Base-by-base conservation (phyloP, 345 rosid genomes). In the Anastatica hierochuntica region DNA sequence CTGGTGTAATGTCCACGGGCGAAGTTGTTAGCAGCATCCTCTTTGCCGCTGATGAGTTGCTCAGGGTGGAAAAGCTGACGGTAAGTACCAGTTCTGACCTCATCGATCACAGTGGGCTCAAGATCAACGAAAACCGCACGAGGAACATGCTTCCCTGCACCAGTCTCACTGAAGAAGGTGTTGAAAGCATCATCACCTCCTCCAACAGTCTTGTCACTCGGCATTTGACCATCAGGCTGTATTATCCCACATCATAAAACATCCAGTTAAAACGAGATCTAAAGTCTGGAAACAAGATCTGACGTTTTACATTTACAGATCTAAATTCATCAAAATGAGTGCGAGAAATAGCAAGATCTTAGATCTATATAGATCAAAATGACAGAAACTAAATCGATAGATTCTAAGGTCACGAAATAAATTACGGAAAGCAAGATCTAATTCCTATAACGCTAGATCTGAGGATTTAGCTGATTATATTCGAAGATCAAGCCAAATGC, bases 1-100 rank as follows among this genome's bases (percentile, higher is more conserved):
- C 96, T 84, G 34, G 89, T 84, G 64, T 87, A 87, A 69, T 87
- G 96, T 38, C 96, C 94, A 71, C 96, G 82, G 43, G 96, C 94
- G 71, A 84, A 87, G 75, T 87, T 84, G 70, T 84, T 87, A 23
- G 96, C 96, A 43, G 94, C 87, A 56, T 87, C 96, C 72, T 87
- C 96, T 74, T 87, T 87, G 67, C 94, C 87, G 26, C 94, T 81
- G 49, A 87, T 87, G 75, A 87, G 94, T 58, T 87, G 96, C 75
- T 87, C 94, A 2, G 94, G 96, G 56, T 87, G 96, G 59, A 87
- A 87, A 64, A 87, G 89, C 57, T 87, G 96, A 26, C 94, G 74
- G 57, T 79, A 87, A 13, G 68, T 10, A 47, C 96, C 96, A 13
- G 79, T 58, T 71, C 89, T 77, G 57, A 83, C 80, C 73, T 87